Evolutionary conservation across 495 filamentous ascomycete genomes (phyloP).

Genomic region (Choiromyces venosus): DNA sequence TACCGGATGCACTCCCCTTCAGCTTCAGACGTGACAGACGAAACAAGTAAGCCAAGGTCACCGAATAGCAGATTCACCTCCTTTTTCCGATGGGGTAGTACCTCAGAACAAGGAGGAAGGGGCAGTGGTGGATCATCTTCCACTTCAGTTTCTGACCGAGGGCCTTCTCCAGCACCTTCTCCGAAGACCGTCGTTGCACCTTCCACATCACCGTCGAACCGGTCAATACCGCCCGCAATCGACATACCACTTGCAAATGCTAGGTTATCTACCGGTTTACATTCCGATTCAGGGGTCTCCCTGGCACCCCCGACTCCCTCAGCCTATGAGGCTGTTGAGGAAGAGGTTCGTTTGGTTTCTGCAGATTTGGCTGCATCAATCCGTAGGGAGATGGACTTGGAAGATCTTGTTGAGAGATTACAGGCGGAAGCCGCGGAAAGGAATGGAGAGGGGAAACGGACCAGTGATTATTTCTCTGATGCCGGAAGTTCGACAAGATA

Average conservation of each 20-base stretch:
- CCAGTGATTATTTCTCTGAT: constrained; percentile 97
- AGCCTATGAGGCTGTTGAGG: constrained; percentile 74
- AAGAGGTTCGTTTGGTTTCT: constrained; percentile 87
- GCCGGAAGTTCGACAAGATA: constrained; percentile 80
- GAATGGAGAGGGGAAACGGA: constrained; percentile 64
- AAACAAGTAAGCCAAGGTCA: constrained; percentile 53
- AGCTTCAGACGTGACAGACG: constrained; percentile 38
- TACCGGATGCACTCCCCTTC: constrained; percentile 36
- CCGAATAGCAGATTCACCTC: constrained; percentile 60
- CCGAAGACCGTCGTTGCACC: constrained; percentile 50
- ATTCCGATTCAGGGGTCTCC: constrained; percentile 44
- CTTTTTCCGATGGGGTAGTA: constrained; percentile 64
- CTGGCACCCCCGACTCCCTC: constrained; percentile 47
- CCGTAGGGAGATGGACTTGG: constrained; percentile 89
- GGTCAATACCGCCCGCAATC: constrained; percentile 48
- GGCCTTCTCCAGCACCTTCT: constrained; percentile 55
- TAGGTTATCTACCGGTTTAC: constrained; percentile 28
- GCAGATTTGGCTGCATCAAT: constrained; percentile 88
- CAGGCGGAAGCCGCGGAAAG: constrained; percentile 65
- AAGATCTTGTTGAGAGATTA: constrained; percentile 83
- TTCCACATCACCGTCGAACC: constrained; percentile 28
- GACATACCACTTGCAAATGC: constrained; percentile 48
- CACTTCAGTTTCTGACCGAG: constrained; percentile 60
- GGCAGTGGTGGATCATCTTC: constrained; percentile 59
- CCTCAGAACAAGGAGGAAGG: constrained; percentile 52